Base-by-base conservation (phyloP, 1,139 yeast species). In the Torulaspora pretoriensis region DNA sequence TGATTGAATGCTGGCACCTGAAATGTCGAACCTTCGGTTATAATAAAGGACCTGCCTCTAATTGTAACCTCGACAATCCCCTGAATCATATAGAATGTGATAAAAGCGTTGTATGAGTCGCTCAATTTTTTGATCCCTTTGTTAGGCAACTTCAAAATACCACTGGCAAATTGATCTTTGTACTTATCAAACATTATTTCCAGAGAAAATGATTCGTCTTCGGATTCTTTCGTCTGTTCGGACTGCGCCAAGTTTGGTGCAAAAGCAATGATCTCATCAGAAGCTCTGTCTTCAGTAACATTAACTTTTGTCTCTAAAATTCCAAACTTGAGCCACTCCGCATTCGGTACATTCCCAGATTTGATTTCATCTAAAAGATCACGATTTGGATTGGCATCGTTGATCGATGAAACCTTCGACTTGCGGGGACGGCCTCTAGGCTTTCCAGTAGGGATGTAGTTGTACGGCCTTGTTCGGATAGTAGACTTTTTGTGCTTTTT, bases 1-100 rank as follows among this genome's bases (percentile, higher is more conserved):
- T 74, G 72, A 59, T 84, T 87, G 3, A 82, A 83, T 67, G 83
- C 75, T 0, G 97, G 97, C 2, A 89, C 75, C 54, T 84, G 86
- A 57, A 89, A 82, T 1, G 92, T 77, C 46, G 95, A 85, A 1
- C 96, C 96, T 50, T 74, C 70, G 0, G 78, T 74, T 7, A 83
- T 84, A 5, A 79, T 68, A 59, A 90, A 86, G 17, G 68, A 72
- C 23, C 72, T 72, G 7, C 77, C 78, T 35, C 80, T 77, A 7
- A 90, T 56, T 1, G 78, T 75, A 2, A 86, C 90, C 57, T 86
- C 87, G 10, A 87, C 64, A 2, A 75, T 59, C 0, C 97, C 97
- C 34, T 73, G 69, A 8, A 83, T 74, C 28, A 89, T 88, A 61
- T 80, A 84, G 61, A 88, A 89, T 27, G 83, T 78, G 55, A 83